phyloP scores from a whole-genome alignment of 2,329 filamentous ascomycete genomes.

The Diplodia intermedia region DNA sequence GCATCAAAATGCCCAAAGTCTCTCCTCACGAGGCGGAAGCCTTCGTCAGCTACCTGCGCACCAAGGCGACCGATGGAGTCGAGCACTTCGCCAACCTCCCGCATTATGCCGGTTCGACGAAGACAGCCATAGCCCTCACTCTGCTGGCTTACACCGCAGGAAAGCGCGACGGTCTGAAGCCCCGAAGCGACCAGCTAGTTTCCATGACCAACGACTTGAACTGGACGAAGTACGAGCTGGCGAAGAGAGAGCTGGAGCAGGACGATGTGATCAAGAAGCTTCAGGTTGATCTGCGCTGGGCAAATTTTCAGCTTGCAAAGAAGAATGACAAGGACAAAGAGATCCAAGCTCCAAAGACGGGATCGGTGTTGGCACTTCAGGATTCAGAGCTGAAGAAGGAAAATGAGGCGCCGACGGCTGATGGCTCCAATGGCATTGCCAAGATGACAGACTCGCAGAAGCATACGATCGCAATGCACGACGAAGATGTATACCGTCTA shows the following conservation, averaged over 20 bases:
- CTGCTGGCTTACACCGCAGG: neutral
- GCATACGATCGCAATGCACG: neutral
- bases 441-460: neutral
- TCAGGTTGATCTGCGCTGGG: neutral
- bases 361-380: neutral
- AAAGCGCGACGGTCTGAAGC: neutral
- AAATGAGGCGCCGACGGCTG: neutral
- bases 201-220: neutral
- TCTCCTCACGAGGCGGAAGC: neutral
- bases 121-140: neutral
- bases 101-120: neutral
- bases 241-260: neutral
- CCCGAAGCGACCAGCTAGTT: neutral
- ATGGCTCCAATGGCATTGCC: neutral
- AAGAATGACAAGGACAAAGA: neutral
- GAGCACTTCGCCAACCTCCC: neutral
- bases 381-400: neutral
- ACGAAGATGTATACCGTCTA: neutral
- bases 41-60: neutral
- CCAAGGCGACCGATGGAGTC: neutral
- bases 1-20: neutral
- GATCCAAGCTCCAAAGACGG: neutral
- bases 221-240: neutral
- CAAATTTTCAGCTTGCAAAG: neutral
- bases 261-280: neutral